Percentiles rank a stretch among this genome's conserved stretches.
phyloP scores from a whole-genome alignment of 2,329 filamentous ascomycete species.

The Claviceps maximensis region DNA sequence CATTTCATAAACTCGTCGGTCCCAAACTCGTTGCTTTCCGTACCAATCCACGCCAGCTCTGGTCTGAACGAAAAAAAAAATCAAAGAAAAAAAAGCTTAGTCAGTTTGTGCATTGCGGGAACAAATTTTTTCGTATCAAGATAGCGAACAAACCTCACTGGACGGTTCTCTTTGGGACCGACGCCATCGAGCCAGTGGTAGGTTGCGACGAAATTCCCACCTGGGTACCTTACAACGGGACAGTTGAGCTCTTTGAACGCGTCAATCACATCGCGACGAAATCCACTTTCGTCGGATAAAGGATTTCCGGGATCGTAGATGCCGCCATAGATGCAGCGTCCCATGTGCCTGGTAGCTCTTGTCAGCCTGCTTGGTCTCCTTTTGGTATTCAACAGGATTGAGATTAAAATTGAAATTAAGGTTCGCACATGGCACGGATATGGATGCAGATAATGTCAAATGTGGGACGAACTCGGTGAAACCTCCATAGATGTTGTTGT shows the following conservation, averaged over 20 bases:
- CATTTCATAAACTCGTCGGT: constrained; percentile 1
- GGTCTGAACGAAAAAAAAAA: not conserved
- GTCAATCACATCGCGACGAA: not conserved
- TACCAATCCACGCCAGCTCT: not conserved
- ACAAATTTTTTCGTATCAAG: not conserved
- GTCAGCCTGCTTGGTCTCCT: not conserved
- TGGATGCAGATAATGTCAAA: too few species aligned
- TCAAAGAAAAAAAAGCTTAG: not conserved
- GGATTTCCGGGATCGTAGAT: not conserved
- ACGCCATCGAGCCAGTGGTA: not conserved
- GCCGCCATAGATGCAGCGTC: not conserved
- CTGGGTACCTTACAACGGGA: not conserved
- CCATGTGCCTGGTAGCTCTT: not conserved
- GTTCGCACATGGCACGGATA: not conserved
- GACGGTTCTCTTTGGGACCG: not conserved
- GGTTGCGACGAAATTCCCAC: not conserved
- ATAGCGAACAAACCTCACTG: not conserved
- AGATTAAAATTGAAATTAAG: not conserved
- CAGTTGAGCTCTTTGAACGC: constrained; percentile 1
- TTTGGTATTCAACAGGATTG: too few species aligned
- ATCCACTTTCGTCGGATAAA: not conserved
- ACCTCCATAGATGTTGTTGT: not conserved
- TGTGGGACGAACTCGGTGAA: not conserved
- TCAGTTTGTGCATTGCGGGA: not conserved
- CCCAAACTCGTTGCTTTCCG: not conserved